phyloP scores from a whole-genome alignment of 2,329 filamentous ascomycete genomes.

The Geosmithia flava region DNA sequence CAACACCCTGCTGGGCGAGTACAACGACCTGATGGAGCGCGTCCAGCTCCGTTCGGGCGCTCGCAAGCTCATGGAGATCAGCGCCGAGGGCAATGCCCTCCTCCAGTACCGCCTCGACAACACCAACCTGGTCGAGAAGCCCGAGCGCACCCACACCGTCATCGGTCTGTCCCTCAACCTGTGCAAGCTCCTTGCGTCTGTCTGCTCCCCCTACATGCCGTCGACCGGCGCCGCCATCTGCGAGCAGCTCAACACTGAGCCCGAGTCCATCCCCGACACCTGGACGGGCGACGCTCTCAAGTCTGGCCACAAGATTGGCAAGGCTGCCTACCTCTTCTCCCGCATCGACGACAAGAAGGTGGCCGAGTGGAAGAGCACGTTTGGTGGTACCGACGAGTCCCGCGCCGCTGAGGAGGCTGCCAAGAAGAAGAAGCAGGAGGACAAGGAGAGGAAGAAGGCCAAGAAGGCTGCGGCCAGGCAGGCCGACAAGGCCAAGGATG shows the following conservation, averaged over 20 bases:
- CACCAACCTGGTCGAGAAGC: constrained; percentile 39
- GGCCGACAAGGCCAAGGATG: constrained; percentile 9
- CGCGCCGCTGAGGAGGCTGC: constrained; percentile 37
- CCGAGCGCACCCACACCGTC: constrained; percentile 41
- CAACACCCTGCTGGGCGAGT: constrained; percentile 54
- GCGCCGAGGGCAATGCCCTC: constrained; percentile 38
- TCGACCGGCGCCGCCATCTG: constrained; percentile 65
- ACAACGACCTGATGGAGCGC: constrained; percentile 55
- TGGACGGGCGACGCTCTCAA: constrained; percentile 52
- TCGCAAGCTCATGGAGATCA: constrained; percentile 53
- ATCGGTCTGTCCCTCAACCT: constrained; percentile 75
- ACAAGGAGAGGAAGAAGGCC: constrained; percentile 20
- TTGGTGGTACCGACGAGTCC: constrained; percentile 43
- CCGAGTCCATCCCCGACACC: constrained; percentile 33
- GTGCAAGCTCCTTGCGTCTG: constrained; percentile 65
- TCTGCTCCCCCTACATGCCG: constrained; percentile 79
- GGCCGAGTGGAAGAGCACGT: constrained; percentile 70
- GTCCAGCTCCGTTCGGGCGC: constrained; percentile 60
- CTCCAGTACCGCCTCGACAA: constrained; percentile 42
- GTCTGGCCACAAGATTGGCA: constrained; percentile 70
- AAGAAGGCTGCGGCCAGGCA: constrained; percentile 12
- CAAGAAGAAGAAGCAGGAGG: constrained; percentile 37
- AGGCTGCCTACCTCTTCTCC: constrained; percentile 69
- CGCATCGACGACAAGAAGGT: constrained; percentile 72
- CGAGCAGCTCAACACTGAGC: constrained; percentile 46